Conservation (phyloP, 2,329 filamentous ascomycete species). For the Ophiostoma tasmaniense region DNA sequence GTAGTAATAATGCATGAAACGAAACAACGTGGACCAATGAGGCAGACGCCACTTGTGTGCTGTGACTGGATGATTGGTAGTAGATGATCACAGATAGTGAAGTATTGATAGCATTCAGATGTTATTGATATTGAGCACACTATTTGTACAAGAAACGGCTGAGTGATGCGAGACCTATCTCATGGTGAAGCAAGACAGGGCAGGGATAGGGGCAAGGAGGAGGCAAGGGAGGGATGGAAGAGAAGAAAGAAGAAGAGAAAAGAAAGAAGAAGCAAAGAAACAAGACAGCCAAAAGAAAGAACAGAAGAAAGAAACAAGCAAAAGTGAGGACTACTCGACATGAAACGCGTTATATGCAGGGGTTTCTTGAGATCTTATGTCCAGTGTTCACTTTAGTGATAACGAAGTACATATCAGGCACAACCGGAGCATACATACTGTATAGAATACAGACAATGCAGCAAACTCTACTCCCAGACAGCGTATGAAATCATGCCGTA, state of each 20-base stretch:
- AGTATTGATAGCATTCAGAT: neutral
- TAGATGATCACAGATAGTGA: neutral
- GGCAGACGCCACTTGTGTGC: neutral
- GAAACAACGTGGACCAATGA: conserved; percentile 6
- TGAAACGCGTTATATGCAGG: conserved; percentile 1
- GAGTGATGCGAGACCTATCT: neutral
- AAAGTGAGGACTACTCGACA: neutral
- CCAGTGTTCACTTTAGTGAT: too few relatives aligned
- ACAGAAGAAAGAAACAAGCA: neutral
- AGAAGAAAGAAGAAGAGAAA: neutral
- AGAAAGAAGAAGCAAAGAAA: neutral
- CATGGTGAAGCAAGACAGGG: neutral
- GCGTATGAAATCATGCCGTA: neutral
- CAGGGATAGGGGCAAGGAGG: neutral
- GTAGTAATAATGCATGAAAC: neutral
- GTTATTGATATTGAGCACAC: neutral
- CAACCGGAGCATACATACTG: too few relatives aligned
- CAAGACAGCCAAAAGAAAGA: neutral
- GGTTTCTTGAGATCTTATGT: neutral
- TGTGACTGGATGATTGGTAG: neutral
- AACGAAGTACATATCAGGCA: too few relatives aligned
- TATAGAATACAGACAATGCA: too few relatives aligned
- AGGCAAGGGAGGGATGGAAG: neutral
- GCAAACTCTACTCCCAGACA: neutral
- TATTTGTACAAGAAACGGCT: neutral